Conservation (phyloP, 768 basidiomycete genomes). For the Termitomyces sp. region DNA sequence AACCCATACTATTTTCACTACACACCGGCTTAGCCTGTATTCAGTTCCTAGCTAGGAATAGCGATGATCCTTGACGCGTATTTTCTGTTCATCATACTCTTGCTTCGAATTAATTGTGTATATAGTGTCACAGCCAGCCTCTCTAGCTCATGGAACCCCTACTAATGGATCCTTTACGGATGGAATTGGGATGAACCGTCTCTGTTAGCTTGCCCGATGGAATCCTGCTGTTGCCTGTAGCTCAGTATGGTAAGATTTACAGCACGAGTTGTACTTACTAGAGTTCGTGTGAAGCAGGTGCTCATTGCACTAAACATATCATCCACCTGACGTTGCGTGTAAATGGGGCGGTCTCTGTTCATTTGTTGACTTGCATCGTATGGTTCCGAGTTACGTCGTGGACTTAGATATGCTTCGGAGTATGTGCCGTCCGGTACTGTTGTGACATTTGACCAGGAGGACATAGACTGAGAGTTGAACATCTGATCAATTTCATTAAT, state of each 20-base stretch:
- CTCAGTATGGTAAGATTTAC: not conserved
- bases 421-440: not conserved
- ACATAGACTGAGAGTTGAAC: not conserved
- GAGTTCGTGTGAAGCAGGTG: not conserved
- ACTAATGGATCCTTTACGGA: too few relatives aligned
- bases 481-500: too few relatives aligned
- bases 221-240: not conserved
- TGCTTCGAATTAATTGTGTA: too few relatives aligned
- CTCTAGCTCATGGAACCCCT: too few relatives aligned
- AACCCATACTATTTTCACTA: too few relatives aligned
- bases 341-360: not conserved
- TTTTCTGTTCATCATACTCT: too few relatives aligned
- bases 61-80: too few relatives aligned
- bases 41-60: too few relatives aligned
- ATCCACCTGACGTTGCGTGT: not conserved
- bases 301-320: not conserved
- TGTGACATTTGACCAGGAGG: not conserved
- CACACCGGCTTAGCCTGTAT: too few relatives aligned
- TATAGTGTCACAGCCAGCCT: too few relatives aligned
- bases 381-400: not conserved
- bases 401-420: not conserved
- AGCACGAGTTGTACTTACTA: not conserved
- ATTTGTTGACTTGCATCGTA: not conserved
- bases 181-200: not conserved
- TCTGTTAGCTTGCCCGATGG: too few relatives aligned